A percentile compares a stretch with the other conserved stretches of the same genome.
Evolutionary conservation across 768 basidiomycete species (phyloP).

Genomic region (Austroboletus festivus): DNA sequence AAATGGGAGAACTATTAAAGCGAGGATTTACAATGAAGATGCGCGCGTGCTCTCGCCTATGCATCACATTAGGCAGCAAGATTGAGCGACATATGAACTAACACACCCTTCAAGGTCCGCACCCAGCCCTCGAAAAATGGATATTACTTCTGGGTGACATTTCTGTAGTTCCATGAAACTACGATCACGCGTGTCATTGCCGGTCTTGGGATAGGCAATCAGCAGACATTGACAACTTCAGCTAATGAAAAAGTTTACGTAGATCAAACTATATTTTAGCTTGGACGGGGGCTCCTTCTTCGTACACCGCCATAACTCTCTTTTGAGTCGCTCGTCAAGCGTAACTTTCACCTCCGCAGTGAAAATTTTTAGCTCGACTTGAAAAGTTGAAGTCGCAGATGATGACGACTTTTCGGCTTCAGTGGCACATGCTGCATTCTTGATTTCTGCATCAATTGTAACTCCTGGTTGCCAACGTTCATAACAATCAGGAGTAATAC

Average conservation of each 20-base stretch:
- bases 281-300: conserved; percentile 88
- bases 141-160: background rate
- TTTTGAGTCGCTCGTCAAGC: conserved; percentile 59
- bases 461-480: conserved; percentile 43
- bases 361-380: conserved; percentile 27
- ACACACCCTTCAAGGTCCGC: conserved; percentile 81
- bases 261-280: conserved; percentile 81
- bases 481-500: background rate
- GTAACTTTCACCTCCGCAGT: conserved; percentile 50
- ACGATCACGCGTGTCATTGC: conserved; percentile 75
- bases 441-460: conserved; percentile 8
- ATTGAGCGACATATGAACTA: background rate
- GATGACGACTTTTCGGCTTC: background rate
- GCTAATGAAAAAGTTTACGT: conserved; percentile 28
- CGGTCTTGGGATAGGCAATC: conserved; percentile 49
- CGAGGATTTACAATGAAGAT: conserved; percentile 10
- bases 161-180: conserved; percentile 35
- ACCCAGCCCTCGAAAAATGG: conserved; percentile 78
- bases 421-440: conserved; percentile 21
- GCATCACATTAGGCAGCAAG: too few species aligned
- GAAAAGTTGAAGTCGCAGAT: background rate
- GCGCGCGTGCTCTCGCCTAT: conserved; percentile 11
- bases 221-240: background rate
- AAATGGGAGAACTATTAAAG: background rate
- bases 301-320: conserved; percentile 83